A percentile compares a stretch with the other conserved stretches of the same genome.
Evolutionary conservation across 192 early-diverging fungal genomes (phyloP).

Genomic region (Coemansia sp.): DNA sequence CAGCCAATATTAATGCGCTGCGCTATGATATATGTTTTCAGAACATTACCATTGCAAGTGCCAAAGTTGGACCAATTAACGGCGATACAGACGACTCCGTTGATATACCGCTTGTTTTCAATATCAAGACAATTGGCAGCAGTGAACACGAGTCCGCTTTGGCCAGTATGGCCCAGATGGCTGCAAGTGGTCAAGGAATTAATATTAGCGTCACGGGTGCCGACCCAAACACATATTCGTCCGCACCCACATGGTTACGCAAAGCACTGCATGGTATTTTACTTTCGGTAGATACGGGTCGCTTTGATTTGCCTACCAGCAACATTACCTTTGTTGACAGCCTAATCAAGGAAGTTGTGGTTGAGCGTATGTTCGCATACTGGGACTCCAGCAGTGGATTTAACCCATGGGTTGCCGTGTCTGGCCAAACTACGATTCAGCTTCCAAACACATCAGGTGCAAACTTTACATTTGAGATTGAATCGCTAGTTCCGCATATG

Average conservation of each 20-base stretch:
- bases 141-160: conserved; percentile 22
- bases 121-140: conserved; percentile 15
- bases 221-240: conserved; percentile 5
- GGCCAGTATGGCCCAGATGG: conserved; percentile 11
- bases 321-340: conserved; percentile 8
- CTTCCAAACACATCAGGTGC: conserved; percentile 27
- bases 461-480: conserved; percentile 21
- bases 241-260: conserved; percentile 32
- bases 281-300: conserved; percentile 8
- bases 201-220: conserved; percentile 20
- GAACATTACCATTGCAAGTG: conserved; percentile 19
- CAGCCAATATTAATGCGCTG: conserved; percentile 28
- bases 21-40: conserved; percentile 18
- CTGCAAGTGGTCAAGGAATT: conserved; percentile 7
- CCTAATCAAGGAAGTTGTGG: conserved; percentile 18
- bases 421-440: conserved; percentile 18
- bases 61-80: conserved; percentile 16
- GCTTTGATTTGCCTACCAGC: not conserved
- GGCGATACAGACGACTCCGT: conserved; percentile 1
- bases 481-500: conserved; percentile 31
- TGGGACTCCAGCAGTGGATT: conserved; percentile 39
- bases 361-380: conserved; percentile 31
- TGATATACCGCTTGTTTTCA: conserved; percentile 9
- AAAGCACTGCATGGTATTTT: conserved; percentile 11
- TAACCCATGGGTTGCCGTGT: conserved; percentile 28